Evolutionary conservation across 2,329 filamentous ascomycete species (phyloP).

Genomic region (Xylariales sp.): DNA sequence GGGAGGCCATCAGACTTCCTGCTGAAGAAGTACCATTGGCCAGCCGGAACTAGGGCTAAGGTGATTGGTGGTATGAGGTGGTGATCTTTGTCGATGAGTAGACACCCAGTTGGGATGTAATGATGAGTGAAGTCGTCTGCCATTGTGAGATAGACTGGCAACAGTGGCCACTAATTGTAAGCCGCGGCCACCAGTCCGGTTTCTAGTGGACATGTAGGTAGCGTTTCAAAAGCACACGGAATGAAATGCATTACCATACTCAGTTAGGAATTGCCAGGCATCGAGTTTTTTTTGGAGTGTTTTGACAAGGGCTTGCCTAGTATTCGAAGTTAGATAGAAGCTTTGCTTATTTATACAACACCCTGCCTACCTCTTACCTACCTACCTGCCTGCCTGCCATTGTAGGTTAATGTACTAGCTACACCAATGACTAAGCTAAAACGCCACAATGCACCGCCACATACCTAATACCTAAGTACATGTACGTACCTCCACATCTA

Average conservation of each 20-base stretch:
- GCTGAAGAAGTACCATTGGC: conserved; percentile 48
- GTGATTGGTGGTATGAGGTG: conserved; percentile 8
- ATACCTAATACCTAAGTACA: too few relatives aligned
- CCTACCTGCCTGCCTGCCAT: too few relatives aligned
- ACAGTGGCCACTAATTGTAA: not conserved
- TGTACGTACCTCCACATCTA: too few relatives aligned
- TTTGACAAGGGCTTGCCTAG: too few relatives aligned
- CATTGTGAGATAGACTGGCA: conserved; percentile 31
- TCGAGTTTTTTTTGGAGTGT: too few relatives aligned
- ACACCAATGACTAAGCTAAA: too few relatives aligned
- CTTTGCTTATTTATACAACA: too few relatives aligned
- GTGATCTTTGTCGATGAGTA: conserved; percentile 48
- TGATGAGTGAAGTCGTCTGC: conserved; percentile 36
- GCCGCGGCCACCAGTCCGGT: not conserved
- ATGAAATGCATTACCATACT: too few relatives aligned
- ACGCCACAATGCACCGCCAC: not conserved
- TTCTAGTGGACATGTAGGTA: not conserved
- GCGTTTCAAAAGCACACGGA: not conserved
- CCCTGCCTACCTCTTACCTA: too few relatives aligned
- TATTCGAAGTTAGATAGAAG: too few relatives aligned
- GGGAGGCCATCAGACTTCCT: conserved; percentile 39
- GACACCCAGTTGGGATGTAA: conserved; percentile 58
- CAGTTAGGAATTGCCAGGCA: too few relatives aligned
- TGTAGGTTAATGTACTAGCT: too few relatives aligned
- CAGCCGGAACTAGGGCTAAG: conserved; percentile 32